Evolutionary conservation across 805 yeast genomes (phyloP).

Genomic region (Wickerhamomyces ciferrii): DNA sequence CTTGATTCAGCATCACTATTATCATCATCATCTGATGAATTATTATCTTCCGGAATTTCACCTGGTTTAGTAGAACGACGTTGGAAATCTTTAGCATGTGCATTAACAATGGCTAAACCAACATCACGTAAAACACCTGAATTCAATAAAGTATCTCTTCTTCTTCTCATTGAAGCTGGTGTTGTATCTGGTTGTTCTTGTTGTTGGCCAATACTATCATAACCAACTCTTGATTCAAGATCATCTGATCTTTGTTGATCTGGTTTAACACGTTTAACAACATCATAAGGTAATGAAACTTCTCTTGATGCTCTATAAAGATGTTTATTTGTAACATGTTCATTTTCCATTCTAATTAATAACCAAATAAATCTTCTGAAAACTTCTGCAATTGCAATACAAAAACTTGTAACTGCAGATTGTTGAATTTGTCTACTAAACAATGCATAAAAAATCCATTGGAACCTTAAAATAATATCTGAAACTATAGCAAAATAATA

Average conservation of each 20-base stretch:
- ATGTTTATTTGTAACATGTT: constrained; percentile 87
- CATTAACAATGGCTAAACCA: constrained; percentile 58
- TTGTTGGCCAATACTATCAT: constrained; percentile 1
- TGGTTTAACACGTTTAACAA: constrained; percentile 26
- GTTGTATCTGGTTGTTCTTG: background rate
- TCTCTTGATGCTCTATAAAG: constrained; percentile 86
- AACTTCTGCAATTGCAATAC: constrained; percentile 77
- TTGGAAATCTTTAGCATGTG: constrained; percentile 85
- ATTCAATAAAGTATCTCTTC: constrained; percentile 14
- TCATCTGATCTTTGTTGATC: constrained; percentile 1
- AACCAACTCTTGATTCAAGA: constrained; percentile 5
- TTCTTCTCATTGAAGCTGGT: constrained; percentile 7
- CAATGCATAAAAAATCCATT: constrained; percentile 87
- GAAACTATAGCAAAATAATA: constrained; percentile 72
- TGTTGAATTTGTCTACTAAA: constrained; percentile 77
- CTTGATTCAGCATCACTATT: constrained; percentile 25
- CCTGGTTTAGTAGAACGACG: constrained; percentile 16
- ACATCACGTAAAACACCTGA: constrained; percentile 34
- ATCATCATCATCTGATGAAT: constrained; percentile 22
- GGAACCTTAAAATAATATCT: constrained; percentile 76
- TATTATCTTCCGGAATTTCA: constrained; percentile 12
- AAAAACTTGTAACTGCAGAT: constrained; percentile 80
- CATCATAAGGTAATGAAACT: constrained; percentile 74
- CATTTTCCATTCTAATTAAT: constrained; percentile 91
- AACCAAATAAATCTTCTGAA: constrained; percentile 86